phyloP scores from a whole-genome alignment of 2,329 filamentous ascomycete genomes.

The Gnomoniopsis sp. region DNA sequence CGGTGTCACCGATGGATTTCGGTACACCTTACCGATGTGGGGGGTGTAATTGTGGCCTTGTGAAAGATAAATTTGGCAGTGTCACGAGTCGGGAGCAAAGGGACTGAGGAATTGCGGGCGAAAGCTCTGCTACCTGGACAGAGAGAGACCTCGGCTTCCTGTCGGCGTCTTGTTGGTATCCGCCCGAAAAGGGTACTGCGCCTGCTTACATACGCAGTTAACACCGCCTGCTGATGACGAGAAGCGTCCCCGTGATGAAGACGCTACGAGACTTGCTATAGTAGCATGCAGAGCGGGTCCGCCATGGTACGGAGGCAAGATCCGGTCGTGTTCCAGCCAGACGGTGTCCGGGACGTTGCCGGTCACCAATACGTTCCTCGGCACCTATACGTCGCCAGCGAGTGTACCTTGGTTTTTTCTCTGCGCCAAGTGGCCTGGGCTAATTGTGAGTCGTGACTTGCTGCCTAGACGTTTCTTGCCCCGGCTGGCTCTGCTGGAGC shows the following conservation, averaged over 20 bases:
- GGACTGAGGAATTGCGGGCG: not conserved
- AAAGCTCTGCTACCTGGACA: not conserved
- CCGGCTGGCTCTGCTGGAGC: not conserved
- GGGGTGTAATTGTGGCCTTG: not conserved
- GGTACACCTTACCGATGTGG: not conserved
- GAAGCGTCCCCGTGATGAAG: not conserved
- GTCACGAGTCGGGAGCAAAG: not conserved
- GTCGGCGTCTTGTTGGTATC: not conserved
- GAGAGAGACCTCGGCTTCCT: not conserved
- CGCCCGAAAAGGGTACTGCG: too few species aligned
- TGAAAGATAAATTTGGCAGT: not conserved
- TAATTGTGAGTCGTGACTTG: not conserved
- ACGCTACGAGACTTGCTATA: not conserved
- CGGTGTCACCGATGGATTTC: not conserved
- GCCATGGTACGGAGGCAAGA: not conserved
- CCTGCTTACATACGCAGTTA: not conserved
- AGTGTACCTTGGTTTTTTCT: not conserved
- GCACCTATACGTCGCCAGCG: not conserved
- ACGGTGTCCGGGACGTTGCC: not conserved
- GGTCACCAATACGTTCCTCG: not conserved
- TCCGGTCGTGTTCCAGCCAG: not conserved
- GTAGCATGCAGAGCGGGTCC: not conserved
- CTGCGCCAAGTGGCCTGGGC: not conserved
- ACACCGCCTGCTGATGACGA: not conserved
- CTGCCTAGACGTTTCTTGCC: not conserved